Conservation (phyloP, 805 yeast species). For the Pichia paraexigua region DNA sequence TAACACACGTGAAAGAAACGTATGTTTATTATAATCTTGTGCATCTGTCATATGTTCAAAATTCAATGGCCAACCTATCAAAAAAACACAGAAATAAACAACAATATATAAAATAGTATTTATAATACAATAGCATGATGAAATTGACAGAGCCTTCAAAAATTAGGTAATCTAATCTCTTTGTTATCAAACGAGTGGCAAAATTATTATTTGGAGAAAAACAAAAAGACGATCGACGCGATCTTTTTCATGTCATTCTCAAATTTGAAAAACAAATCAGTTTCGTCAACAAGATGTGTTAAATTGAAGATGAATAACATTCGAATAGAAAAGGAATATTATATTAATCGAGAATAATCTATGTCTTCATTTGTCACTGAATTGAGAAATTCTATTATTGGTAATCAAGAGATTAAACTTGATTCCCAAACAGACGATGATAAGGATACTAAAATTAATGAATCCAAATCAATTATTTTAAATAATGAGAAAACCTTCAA, state of each 20-base stretch:
- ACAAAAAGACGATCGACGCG: background rate
- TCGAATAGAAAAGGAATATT: too few relatives aligned
- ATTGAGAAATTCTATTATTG: background rate
- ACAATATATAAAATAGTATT: too few relatives aligned
- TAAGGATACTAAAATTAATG: background rate
- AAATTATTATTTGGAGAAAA: background rate
- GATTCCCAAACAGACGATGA: background rate
- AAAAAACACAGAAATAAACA: too few relatives aligned
- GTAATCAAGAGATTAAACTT: background rate
- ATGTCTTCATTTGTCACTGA: background rate
- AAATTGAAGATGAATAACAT: background rate
- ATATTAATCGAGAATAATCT: background rate
- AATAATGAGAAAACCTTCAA: background rate
- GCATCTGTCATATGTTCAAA: background rate
- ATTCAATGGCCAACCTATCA: background rate
- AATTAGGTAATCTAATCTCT: background rate
- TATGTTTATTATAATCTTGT: constrained; percentile 30
- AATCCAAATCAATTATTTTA: background rate
- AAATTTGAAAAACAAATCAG: background rate
- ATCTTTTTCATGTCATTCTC: too few relatives aligned
- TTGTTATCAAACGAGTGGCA: background rate
- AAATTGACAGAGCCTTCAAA: background rate
- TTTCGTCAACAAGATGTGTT: background rate
- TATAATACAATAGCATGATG: background rate
- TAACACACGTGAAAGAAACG: constrained; percentile 57